phyloP scores from a whole-genome alignment of 371 early-diverging fungal genomes.

The Mucor ambiguus region DNA sequence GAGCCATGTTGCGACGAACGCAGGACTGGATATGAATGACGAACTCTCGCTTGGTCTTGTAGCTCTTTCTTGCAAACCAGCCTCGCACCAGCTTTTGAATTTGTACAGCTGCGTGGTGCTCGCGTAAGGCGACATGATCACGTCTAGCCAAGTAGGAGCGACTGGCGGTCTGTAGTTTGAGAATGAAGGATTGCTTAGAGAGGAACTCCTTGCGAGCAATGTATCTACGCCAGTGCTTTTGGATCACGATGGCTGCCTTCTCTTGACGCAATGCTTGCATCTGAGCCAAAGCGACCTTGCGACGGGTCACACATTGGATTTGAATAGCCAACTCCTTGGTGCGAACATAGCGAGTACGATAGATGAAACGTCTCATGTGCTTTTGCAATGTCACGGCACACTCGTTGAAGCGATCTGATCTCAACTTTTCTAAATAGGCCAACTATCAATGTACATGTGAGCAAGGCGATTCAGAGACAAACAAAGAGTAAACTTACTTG shows the following conservation, averaged over 20 bases:
- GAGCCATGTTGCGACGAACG: conserved; percentile 78
- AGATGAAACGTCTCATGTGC: conserved; percentile 77
- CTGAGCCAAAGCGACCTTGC: conserved; percentile 58
- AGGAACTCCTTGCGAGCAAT: conserved; percentile 63
- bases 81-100: conserved; percentile 76
- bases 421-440: conserved; percentile 89
- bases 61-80: conserved; percentile 65
- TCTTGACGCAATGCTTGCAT: conserved; percentile 62
- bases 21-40: conserved; percentile 85
- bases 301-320: conserved; percentile 69
- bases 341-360: conserved; percentile 70
- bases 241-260: conserved; percentile 77
- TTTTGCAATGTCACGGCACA: conserved; percentile 89
- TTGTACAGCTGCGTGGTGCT: conserved; percentile 68
- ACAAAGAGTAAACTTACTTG: conserved; percentile 26
- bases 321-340: conserved; percentile 62
- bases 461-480: not conserved
- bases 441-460: conserved; percentile 38
- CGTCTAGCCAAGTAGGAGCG: conserved; percentile 64
- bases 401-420: conserved; percentile 78
- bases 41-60: conserved; percentile 49
- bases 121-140: conserved; percentile 48
- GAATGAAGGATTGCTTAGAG: conserved; percentile 39
- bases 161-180: conserved; percentile 53
- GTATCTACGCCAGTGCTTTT: conserved; percentile 71